A percentile compares a stretch with the other conserved stretches of the same genome.
Evolutionary conservation across 208 protist species (phyloP).

Genomic region (Trypanosoma vivax): DNA sequence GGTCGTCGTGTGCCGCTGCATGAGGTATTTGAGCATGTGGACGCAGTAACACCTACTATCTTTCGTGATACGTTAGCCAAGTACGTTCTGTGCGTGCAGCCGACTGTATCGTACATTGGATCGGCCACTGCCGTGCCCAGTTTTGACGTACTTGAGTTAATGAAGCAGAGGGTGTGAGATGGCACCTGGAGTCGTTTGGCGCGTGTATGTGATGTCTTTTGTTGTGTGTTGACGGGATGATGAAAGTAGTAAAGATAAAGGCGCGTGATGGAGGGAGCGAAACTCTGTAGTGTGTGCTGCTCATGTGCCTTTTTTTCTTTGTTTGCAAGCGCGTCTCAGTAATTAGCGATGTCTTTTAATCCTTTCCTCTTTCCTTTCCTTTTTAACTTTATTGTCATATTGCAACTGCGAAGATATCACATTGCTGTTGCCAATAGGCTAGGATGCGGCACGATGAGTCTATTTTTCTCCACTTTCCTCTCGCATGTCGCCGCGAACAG

Average conservation of each 20-base stretch:
- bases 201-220: too few species aligned
- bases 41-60: slow-evolving; percentile 82
- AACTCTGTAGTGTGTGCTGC: too few species aligned
- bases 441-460: too few species aligned
- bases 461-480: too few species aligned
- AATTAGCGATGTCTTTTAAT: too few species aligned
- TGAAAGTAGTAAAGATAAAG: not conserved
- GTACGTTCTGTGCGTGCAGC: slow-evolving; percentile 50
- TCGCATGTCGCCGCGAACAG: too few species aligned
- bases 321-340: too few species aligned
- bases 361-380: too few species aligned
- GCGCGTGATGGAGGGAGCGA: not conserved
- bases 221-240: not conserved
- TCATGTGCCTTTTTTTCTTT: too few species aligned
- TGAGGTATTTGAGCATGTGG: slow-evolving; percentile 91
- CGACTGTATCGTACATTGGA: slow-evolving; percentile 75
- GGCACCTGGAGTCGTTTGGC: not conserved
- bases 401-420: too few species aligned
- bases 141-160: slow-evolving; percentile 38
- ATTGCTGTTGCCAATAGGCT: too few species aligned
- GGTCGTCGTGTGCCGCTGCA: slow-evolving; percentile 77
- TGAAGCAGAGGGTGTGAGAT: slow-evolving; percentile 7
- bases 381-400: too few species aligned
- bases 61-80: slow-evolving; percentile 69
- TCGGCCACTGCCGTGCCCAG: slow-evolving; percentile 44